phyloP scores from a whole-genome alignment of 495 filamentous ascomycete genomes.

The Hypoxylon lenormandii region DNA sequence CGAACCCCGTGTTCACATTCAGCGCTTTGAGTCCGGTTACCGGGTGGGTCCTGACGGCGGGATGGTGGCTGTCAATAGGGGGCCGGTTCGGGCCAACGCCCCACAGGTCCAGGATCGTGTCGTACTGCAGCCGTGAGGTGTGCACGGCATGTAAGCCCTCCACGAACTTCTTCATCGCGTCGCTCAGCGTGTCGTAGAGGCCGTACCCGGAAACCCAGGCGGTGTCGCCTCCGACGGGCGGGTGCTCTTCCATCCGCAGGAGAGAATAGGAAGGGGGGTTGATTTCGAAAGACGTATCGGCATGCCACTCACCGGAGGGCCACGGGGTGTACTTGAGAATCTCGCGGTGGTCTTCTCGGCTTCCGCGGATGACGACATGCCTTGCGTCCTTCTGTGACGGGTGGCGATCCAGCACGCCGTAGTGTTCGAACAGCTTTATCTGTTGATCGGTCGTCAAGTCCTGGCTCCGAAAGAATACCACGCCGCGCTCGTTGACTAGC shows the following conservation, averaged over 20 bases:
- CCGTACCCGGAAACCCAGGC: slow-evolving; percentile 66
- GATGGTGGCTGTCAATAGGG: slow-evolving; percentile 67
- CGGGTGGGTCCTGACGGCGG: slow-evolving; percentile 67
- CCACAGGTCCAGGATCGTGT: slow-evolving; percentile 63
- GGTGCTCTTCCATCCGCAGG: slow-evolving; percentile 68
- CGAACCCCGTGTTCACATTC: slow-evolving; percentile 65
- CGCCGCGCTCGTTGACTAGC: slow-evolving; percentile 60
- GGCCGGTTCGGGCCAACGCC: slow-evolving; percentile 61
- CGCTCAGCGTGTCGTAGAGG: slow-evolving; percentile 64
- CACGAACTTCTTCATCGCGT: slow-evolving; percentile 60
- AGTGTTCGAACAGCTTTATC: slow-evolving; percentile 66
- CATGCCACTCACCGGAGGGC: slow-evolving; percentile 62
- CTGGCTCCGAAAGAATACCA: slow-evolving; percentile 65
- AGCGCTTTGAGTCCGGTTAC: slow-evolving; percentile 65
- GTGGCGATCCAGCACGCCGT: slow-evolving; percentile 62
- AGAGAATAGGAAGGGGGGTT: slow-evolving; percentile 66
- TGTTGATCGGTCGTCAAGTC: slow-evolving; percentile 65
- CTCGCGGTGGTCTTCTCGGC: slow-evolving; percentile 49
- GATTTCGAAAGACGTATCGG: slow-evolving; percentile 66
- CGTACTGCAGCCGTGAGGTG: slow-evolving; percentile 63
- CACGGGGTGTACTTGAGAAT: slow-evolving; percentile 46
- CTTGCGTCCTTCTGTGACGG: slow-evolving; percentile 63
- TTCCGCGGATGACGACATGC: slow-evolving; percentile 43
- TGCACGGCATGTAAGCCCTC: slow-evolving; percentile 65
- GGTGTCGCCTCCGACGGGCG: slow-evolving; percentile 66